Evolutionary conservation across 1,284 basidiomycete species (phyloP).

Genomic region (Malassezia globosa): DNA sequence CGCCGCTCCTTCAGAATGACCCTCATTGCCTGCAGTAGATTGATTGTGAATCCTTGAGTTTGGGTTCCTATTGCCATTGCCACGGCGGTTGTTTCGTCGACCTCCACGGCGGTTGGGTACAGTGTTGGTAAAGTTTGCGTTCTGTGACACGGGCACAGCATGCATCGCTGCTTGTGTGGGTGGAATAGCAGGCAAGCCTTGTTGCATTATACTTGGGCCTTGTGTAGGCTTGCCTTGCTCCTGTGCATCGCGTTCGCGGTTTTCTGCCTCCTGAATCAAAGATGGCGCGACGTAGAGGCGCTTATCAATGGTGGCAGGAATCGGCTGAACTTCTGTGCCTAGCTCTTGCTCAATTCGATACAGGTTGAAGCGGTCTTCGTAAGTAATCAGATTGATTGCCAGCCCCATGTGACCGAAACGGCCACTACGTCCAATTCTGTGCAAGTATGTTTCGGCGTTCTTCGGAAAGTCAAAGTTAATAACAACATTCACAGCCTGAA

Average conservation of each 20-base stretch:
- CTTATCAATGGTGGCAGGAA: constrained; percentile 81
- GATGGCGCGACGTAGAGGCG: constrained; percentile 58
- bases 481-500: constrained; percentile 98
- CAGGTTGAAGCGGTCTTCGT: constrained; percentile 92
- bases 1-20: no score
- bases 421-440: constrained; percentile 91
- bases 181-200: constrained; percentile 44
- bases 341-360: constrained; percentile 97
- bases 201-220: constrained; percentile 32
- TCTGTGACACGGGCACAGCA: constrained; percentile 38
- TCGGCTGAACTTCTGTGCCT: constrained; percentile 93
- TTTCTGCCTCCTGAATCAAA: constrained; percentile 36
- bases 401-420: constrained; percentile 93
- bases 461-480: constrained; percentile 99
- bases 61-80: no score
- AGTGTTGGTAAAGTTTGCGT: constrained; percentile 41
- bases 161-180: constrained; percentile 46
- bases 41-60: no score
- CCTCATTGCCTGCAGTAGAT: no score
- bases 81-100: constrained; percentile 17
- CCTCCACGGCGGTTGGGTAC: constrained; percentile 30
- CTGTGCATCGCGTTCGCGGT: constrained; percentile 11
- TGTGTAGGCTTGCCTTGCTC: constrained; percentile 10
- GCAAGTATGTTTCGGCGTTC: constrained; percentile 94
- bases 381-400: constrained; percentile 75